Evolutionary conservation across 495 filamentous ascomycete genomes (phyloP), one percentile per base, ranked within the genome.

Genomic region (Penicillium tannophilum): DNA sequence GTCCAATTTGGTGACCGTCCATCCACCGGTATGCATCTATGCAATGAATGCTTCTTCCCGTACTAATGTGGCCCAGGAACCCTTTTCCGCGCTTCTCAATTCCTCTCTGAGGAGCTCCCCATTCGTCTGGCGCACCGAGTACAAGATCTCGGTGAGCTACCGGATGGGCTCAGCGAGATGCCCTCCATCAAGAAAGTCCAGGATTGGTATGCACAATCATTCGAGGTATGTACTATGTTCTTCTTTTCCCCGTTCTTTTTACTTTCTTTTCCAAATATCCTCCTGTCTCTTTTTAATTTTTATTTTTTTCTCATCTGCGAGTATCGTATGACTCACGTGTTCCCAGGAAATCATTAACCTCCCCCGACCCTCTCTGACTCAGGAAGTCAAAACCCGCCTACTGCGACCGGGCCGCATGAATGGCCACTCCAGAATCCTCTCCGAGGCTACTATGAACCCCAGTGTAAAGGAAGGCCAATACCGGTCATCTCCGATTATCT

Each of bases 141-240:
- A 58, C 90, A 94, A 72, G 94, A 98, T 73, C 85, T 98, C 58
- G 85, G 87, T 11, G 88, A 90, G 70, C 79, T 98, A 6, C 94
- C 94, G n/a, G 94, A 98, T 84, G 94, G 95, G 55, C 84, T 98
- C 58, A 97, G 91, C 72, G 92, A 98, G 58, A 98, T 98, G 94
- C 91, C 93, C 33, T 97, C 93, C 16, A 97, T 98, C 55, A 88
- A 89, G 72, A 92, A 87, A 71, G 94, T 98, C 52, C 86, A 90
- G 73, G 92, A 97, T 63, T 98, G 94, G 94, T 98, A 98, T 76
- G 95, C 94, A 59, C 95, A 98, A 77, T 98, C 95, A 52, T 98
- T 98, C 70, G 93, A 98, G 86, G 93, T 98, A 84, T 62, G 71
- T 31, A n/a, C 20, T 26, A 31, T n/a, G 5, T 11, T 23, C 17